phyloP scores from a whole-genome alignment of 2,329 filamentous ascomycete genomes.

The Dothideomycetes sp. region DNA sequence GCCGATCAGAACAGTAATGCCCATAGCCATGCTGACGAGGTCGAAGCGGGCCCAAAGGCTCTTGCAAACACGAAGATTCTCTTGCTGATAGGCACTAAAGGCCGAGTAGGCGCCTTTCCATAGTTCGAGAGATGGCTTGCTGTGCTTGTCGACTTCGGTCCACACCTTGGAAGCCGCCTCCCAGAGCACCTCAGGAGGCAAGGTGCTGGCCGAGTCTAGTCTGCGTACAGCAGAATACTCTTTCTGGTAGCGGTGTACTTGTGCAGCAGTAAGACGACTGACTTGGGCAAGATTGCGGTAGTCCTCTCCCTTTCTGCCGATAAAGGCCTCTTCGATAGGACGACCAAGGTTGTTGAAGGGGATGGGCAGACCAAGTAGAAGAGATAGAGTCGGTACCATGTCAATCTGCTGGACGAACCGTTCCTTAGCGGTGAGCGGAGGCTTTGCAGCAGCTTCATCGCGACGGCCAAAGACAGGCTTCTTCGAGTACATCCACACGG shows the following conservation, averaged over 20 bases:
- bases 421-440: slow-evolving; percentile 64
- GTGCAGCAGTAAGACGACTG: slow-evolving; percentile 67
- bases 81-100: slow-evolving; percentile 64
- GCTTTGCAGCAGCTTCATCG: slow-evolving; percentile 47
- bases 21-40: slow-evolving; percentile 72
- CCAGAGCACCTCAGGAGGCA: slow-evolving; percentile 52
- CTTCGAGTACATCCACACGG: slow-evolving; percentile 98
- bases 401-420: slow-evolving; percentile 79
- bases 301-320: slow-evolving; percentile 55
- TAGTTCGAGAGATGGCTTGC: slow-evolving; percentile 28
- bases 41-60: slow-evolving; percentile 89
- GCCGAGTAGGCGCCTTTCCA: slow-evolving; percentile 42
- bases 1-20: slow-evolving; percentile 60
- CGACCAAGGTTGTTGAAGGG: slow-evolving; percentile 92
- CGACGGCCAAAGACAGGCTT: slow-evolving; percentile 74
- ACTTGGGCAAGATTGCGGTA: slow-evolving; percentile 72
- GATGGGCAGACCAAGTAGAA: slow-evolving; percentile 83
- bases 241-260: slow-evolving; percentile 80
- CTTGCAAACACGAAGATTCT: slow-evolving; percentile 72
- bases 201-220: slow-evolving; percentile 51
- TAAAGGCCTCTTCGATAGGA: slow-evolving; percentile 90
- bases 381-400: slow-evolving; percentile 79
- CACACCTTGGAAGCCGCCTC: slow-evolving; percentile 47
- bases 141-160: slow-evolving; percentile 36
- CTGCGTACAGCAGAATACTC: slow-evolving; percentile 70